Percentiles rank a stretch among this genome's conserved stretches.
Evolutionary conservation across 2,329 filamentous ascomycete genomes (phyloP).

Genomic region (Clonostachys byssicola): DNA sequence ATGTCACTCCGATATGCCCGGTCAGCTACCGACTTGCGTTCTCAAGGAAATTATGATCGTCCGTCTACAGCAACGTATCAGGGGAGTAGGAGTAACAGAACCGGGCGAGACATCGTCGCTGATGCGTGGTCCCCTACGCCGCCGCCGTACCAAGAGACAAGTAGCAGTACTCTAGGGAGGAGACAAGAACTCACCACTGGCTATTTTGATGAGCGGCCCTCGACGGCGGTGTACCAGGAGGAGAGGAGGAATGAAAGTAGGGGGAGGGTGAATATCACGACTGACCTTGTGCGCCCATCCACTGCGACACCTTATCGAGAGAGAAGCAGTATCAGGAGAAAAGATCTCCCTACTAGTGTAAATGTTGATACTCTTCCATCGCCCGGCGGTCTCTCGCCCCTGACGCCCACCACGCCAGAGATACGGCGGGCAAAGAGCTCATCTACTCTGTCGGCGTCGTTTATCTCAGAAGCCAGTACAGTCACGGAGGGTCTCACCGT

Average conservation of each 20-base stretch:
- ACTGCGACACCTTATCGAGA: too few relatives aligned
- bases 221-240: too few relatives aligned
- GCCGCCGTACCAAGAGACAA: too few relatives aligned
- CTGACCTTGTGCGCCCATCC: too few relatives aligned
- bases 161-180: too few relatives aligned
- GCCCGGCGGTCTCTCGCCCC: conserved; percentile 13
- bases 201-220: too few relatives aligned
- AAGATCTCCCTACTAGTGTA: too few relatives aligned
- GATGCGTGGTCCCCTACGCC: conserved; percentile 7
- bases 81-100: too few relatives aligned
- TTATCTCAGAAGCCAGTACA: background rate
- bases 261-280: too few relatives aligned
- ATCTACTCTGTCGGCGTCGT: conserved; percentile 14
- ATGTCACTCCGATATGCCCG: conserved; percentile 2
- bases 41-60: background rate
- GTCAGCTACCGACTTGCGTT: conserved; percentile 6
- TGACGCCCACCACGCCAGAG: conserved; percentile 9
- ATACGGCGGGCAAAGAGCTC: conserved; percentile 24
- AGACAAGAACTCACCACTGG: too few relatives aligned
- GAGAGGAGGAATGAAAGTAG: too few relatives aligned
- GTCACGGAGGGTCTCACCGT: background rate
- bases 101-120: conserved; percentile 2
- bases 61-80: conserved; percentile 3
- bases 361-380: conserved; percentile 1
- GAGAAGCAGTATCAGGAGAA: too few relatives aligned